These are phyloP conservation scores for Penicillium glabrum DNA, from an alignment of 2,329 filamentous ascomycete genomes.

Conservation along the genomic window DNA sequence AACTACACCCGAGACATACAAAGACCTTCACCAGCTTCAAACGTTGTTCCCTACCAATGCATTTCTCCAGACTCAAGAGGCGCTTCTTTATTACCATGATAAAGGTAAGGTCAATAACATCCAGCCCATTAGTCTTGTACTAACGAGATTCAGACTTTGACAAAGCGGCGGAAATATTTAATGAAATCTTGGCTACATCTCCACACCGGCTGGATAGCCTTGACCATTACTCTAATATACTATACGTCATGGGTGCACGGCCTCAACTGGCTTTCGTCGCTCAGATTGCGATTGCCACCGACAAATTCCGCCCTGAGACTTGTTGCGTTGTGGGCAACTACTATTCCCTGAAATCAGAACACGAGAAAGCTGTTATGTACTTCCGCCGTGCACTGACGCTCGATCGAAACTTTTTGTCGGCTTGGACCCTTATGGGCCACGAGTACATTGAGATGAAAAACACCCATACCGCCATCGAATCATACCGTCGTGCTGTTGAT, in stretches of 20 bases:
- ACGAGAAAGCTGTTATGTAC: slow-evolving; percentile 98
- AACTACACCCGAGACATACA: slow-evolving; percentile 71
- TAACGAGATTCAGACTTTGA: slow-evolving; percentile 54
- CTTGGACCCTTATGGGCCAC: slow-evolving; percentile 98
- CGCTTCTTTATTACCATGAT: slow-evolving; percentile 83
- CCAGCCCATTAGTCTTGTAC: not conserved
- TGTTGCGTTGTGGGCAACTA: slow-evolving; percentile 98
- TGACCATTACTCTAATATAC: slow-evolving; percentile 95
- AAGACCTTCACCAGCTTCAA: slow-evolving; percentile 73
- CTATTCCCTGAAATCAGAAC: slow-evolving; percentile 88
- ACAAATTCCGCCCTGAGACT: slow-evolving; percentile 95
- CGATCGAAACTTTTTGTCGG: slow-evolving; percentile 85
- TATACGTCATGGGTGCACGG: slow-evolving; percentile 86
- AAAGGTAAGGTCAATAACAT: slow-evolving; percentile 51
- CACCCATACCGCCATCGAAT: slow-evolving; percentile 95
- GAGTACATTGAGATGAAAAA: slow-evolving; percentile 99
- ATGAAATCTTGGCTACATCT: slow-evolving; percentile 66
- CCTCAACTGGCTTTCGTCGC: slow-evolving; percentile 91
- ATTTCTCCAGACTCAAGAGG: slow-evolving; percentile 87
- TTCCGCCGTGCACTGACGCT: slow-evolving; percentile 90
- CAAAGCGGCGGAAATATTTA: slow-evolving; percentile 61
- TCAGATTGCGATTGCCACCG: slow-evolving; percentile 83
- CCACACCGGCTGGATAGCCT: slow-evolving; percentile 79
- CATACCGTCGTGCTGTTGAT: slow-evolving; percentile 91
- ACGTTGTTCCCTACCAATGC: slow-evolving; percentile 82